Conservation (phyloP, 495 filamentous ascomycete genomes). For the Astrothelium macrocarpum region DNA sequence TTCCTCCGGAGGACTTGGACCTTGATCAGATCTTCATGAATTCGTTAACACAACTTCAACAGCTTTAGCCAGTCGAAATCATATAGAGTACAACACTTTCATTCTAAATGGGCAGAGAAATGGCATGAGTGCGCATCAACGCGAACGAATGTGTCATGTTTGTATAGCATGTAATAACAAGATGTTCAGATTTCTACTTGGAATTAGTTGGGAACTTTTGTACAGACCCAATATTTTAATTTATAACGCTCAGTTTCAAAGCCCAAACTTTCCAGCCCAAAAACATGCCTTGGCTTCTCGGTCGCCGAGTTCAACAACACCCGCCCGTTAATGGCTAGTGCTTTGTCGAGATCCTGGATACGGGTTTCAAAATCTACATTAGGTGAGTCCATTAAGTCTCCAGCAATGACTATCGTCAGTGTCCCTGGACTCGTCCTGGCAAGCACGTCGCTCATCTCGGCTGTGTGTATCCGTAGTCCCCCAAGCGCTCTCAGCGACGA, state of each 20-base stretch:
- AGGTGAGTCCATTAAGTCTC: conserved; percentile 87
- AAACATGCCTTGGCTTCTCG: neutral
- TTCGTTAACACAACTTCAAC: too few species aligned
- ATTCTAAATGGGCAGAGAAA: too few species aligned
- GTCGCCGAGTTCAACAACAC: conserved; percentile 64
- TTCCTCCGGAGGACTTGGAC: too few species aligned
- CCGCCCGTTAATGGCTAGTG: conserved; percentile 62
- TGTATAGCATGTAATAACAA: too few species aligned
- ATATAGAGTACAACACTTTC: too few species aligned
- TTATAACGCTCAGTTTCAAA: neutral
- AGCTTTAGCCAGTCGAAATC: too few species aligned
- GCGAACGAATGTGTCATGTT: too few species aligned
- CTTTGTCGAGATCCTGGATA: conserved; percentile 62
- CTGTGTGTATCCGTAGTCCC: conserved; percentile 72
- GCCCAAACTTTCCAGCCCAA: neutral
- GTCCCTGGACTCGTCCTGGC: conserved; percentile 58
- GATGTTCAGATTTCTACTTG: neutral
- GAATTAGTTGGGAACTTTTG: neutral
- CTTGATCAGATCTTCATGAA: too few species aligned
- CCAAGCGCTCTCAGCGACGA: conserved; percentile 65
- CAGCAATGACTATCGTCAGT: conserved; percentile 76
- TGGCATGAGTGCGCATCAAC: too few species aligned
- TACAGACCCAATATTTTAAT: neutral
- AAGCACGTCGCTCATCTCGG: conserved; percentile 58
- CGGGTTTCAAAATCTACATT: conserved; percentile 50